Percentiles rank a stretch among this genome's conserved stretches.
Evolutionary conservation across 306 rosid genomes (phyloP).

Genomic region (Ochetophila trinervis): DNA sequence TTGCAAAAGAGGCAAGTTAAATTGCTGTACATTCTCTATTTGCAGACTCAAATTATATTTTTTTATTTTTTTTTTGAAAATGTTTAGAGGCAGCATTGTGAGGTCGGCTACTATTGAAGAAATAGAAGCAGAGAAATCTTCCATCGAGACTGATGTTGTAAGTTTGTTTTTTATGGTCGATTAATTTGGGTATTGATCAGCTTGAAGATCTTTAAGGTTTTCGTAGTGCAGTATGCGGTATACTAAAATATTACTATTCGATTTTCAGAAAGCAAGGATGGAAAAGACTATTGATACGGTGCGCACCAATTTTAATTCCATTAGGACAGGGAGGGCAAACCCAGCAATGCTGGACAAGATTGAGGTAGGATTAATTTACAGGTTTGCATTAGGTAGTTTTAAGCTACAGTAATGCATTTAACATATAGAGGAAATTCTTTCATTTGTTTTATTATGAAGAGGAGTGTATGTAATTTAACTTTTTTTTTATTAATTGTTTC

Average conservation of each 20-base stretch:
- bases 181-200: neutral
- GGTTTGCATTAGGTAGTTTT: neutral
- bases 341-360: conserved; percentile 93
- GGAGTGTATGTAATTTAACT: too few relatives aligned
- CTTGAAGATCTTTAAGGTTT: neutral
- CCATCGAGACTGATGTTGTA: conserved; percentile 77
- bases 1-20: conserved; percentile 43
- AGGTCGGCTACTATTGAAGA: conserved; percentile 92
- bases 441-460: too few relatives aligned
- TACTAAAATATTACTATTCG: neutral
- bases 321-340: conserved; percentile 85
- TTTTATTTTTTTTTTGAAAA: conserved; percentile 2
- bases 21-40: neutral
- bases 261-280: conserved; percentile 72
- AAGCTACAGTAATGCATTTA: too few relatives aligned
- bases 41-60: neutral
- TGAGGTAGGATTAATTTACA: conserved; percentile 46
- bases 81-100: conserved; percentile 44
- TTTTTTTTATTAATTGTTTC: too few relatives aligned
- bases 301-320: conserved; percentile 69
- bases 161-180: conserved; percentile 20
- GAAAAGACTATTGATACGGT: conserved; percentile 76
- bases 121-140: conserved; percentile 86
- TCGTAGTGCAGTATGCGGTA: neutral
- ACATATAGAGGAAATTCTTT: too few relatives aligned